These are phyloP conservation scores for Pythium brassicae DNA, from an alignment of 352 stramenopile genomes.

Conservation along the genomic window DNA sequence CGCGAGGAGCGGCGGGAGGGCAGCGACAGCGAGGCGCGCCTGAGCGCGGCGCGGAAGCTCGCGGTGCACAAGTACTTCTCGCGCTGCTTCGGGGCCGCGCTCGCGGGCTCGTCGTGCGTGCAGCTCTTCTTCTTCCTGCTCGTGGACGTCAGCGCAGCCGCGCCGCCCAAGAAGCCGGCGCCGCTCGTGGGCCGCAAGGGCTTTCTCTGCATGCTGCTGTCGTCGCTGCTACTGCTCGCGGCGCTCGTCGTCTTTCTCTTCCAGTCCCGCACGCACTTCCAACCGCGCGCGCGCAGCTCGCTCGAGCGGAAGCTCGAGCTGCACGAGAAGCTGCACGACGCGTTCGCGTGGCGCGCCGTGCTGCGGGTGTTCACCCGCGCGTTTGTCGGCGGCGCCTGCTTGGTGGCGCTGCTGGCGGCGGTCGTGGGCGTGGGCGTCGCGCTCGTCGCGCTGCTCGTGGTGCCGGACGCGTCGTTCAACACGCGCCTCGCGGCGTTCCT, in stretches of 20 bases:
- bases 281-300: background rate
- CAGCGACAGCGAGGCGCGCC: background rate
- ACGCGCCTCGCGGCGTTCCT: conserved; percentile 38
- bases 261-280: conserved; percentile 30
- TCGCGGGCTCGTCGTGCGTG: conserved; percentile 34
- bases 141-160: conserved; percentile 31
- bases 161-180: background rate
- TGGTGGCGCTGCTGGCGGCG: conserved; percentile 22
- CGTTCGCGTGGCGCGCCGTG: conserved; percentile 15
- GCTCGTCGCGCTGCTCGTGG: conserved; percentile 21
- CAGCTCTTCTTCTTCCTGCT: conserved; percentile 59
- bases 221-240: conserved; percentile 32
- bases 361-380: conserved; percentile 22
- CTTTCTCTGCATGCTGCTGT: conserved; percentile 32
- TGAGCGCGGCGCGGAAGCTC: conserved; percentile 5
- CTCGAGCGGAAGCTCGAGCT: conserved; percentile 37
- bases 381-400: conserved; percentile 21
- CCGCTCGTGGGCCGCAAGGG: conserved; percentile 12
- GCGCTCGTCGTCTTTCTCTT: conserved; percentile 43
- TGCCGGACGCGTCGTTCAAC: conserved; percentile 23
- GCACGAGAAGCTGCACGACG: conserved; percentile 15
- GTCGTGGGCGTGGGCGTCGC: conserved; percentile 24
- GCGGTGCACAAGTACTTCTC: conserved; percentile 23
- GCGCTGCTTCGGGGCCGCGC: conserved; percentile 37
- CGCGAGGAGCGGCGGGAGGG: background rate